These are phyloP conservation scores for Candida krabiensis DNA, from an alignment of 805 yeast genomes.

Conservation along the genomic window DNA sequence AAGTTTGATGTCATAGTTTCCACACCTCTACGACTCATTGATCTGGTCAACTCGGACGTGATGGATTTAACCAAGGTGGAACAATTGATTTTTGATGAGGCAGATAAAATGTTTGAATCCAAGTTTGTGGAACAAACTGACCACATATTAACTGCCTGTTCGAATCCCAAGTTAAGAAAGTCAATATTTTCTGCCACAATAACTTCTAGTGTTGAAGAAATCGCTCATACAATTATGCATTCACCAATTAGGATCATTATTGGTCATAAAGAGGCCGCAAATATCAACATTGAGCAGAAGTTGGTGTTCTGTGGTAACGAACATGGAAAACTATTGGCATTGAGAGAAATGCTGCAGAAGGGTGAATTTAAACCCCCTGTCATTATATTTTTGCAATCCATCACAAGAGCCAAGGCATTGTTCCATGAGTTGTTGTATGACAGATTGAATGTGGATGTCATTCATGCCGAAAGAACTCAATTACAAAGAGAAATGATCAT, in stretches of 20 bases:
- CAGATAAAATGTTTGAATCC: slow-evolving; percentile 87
- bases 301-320: slow-evolving; percentile 88
- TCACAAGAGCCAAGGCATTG: slow-evolving; percentile 90
- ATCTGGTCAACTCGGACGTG: slow-evolving; percentile 61
- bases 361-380: slow-evolving; percentile 93
- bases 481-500: slow-evolving; percentile 84
- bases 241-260: slow-evolving; percentile 85
- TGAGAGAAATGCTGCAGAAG: slow-evolving; percentile 80
- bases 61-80: slow-evolving; percentile 66
- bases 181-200: slow-evolving; percentile 94
- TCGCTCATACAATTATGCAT: slow-evolving; percentile 81
- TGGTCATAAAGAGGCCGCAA: slow-evolving; percentile 94
- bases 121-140: slow-evolving; percentile 91
- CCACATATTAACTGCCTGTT: slow-evolving; percentile 64
- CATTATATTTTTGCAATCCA: slow-evolving; percentile 86
- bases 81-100: slow-evolving; percentile 87
- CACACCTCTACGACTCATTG: slow-evolving; percentile 88
- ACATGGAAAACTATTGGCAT: slow-evolving; percentile 90
- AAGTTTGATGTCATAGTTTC: slow-evolving; percentile 80
- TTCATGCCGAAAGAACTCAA: slow-evolving; percentile 92
- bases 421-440: slow-evolving; percentile 93
- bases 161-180: slow-evolving; percentile 54
- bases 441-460: slow-evolving; percentile 88
- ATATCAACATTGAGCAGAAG: slow-evolving; percentile 76
- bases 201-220: slow-evolving; percentile 88